Base-by-base conservation (phyloP, 805 yeast species). In the Candida loeiensis region DNA sequence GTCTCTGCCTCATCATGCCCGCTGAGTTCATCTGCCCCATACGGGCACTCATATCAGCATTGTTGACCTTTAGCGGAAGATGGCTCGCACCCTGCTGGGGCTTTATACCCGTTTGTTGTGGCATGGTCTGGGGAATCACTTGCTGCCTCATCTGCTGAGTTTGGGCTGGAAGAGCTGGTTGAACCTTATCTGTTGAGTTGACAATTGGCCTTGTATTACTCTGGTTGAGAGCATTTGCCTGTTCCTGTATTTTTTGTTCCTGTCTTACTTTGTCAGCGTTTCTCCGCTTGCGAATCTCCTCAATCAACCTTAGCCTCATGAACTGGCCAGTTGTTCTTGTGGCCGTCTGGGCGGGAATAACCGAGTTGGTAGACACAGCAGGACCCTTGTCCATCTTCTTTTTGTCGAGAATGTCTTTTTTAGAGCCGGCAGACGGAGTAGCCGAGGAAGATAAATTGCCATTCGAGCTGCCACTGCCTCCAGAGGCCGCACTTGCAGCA, bases 261-360 rank as follows among this genome's bases (percentile, higher is more conserved):
- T 64, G 66, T 43, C 60, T 69, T 1, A 60, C 65, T 46, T 64
- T 64, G 36, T 69, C 72, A 4, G 68, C 59, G 46, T 68, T 72
- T 53, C 78, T 76, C 56, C 85, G 77, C 34, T 85, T 71, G 40
- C 95, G 71, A 64, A 85, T 79, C 61, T 85, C 93, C 59, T 91
- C 98, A 44, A 91, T 84, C 53, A 90, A 88, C 47, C 95, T 74
- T 37, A 91, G 67, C 48, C 98, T 77, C 73, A 86, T 78, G 60
- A 93, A 93, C 59, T 89, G 95, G 33, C 69, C 73, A 6, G 76
- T 67, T 6, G 73, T 45, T 21, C 48, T 68, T 1, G 68, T 60
- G 1, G 27, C 39, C 39, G 40, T 46, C 31, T 45, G 56, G 32
- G 40, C 44, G 19, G 41, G 55, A 32, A 53, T 40, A 36, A 50